These are phyloP conservation scores for Blastobotrys aristatus DNA, from an alignment of 1,139 yeast species.

Conservation along the genomic window DNA sequence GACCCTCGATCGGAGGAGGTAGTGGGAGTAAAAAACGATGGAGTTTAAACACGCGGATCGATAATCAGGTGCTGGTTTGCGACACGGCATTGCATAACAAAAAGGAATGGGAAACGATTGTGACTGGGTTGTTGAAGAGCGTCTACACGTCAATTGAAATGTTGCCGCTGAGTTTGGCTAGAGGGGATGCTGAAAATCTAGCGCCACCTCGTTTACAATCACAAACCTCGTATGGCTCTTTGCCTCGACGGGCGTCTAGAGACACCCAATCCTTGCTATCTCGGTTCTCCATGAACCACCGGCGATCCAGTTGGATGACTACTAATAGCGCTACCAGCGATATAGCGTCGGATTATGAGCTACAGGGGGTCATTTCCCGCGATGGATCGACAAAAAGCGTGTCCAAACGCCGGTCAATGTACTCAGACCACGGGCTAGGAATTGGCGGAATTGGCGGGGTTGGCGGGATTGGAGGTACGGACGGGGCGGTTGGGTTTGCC, in stretches of 20 bases:
- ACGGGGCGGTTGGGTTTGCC: conserved; percentile 32
- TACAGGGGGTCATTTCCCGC: conserved; percentile 21
- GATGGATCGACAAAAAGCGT: conserved; percentile 11
- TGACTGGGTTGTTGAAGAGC: conserved; percentile 24
- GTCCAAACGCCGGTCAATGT: conserved; percentile 20
- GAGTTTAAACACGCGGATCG: conserved; percentile 19
- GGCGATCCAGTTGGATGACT: conserved; percentile 26
- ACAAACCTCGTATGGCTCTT: conserved; percentile 16
- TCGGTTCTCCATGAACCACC: conserved; percentile 16
- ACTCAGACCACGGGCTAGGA: conserved; percentile 12
- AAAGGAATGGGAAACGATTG: conserved; percentile 29
- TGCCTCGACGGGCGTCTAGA: conserved; percentile 15
- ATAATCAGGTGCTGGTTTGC: conserved; percentile 20
- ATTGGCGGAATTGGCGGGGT: conserved; percentile 30
- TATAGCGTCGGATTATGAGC: conserved; percentile 24
- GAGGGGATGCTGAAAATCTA: background rate
- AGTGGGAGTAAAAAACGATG: conserved; percentile 17
- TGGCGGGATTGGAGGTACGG: conserved; percentile 30
- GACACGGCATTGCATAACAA: conserved; percentile 18
- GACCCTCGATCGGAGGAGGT: conserved; percentile 11
- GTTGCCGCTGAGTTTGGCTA: conserved; percentile 27
- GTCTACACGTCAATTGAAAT: conserved; percentile 30
- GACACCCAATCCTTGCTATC: conserved; percentile 16
- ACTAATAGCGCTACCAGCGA: conserved; percentile 23
- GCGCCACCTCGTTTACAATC: conserved; percentile 17